Evolutionary conservation across 805 yeast species (phyloP).

Genomic region (Blastobotrys robertii): DNA sequence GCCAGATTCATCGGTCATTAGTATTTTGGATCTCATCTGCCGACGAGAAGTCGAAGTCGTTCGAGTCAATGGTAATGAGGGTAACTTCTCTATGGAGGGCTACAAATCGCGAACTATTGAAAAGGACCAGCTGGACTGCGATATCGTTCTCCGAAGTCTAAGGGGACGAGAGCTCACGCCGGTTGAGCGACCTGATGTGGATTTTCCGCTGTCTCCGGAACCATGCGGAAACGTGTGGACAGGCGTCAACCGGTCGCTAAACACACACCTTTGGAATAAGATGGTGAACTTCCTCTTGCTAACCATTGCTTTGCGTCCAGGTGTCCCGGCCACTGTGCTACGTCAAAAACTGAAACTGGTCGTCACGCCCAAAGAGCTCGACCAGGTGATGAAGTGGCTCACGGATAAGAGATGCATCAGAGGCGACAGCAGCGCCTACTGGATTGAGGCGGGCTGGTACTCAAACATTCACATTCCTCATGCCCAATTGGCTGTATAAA

Average conservation of each 20-base stretch:
- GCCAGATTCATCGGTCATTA: constrained; percentile 53
- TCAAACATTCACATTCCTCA: constrained; percentile 1
- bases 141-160: constrained; percentile 33
- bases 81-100: constrained; percentile 11
- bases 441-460: constrained; percentile 21
- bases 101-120: constrained; percentile 73
- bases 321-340: constrained; percentile 30
- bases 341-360: constrained; percentile 15
- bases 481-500: no score
- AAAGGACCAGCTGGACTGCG: constrained; percentile 56
- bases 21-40: constrained; percentile 47
- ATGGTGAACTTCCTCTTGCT: constrained; percentile 39
- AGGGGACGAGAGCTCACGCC: constrained; percentile 5
- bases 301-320: constrained; percentile 46
- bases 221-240: constrained; percentile 41
- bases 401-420: constrained; percentile 7
- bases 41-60: constrained; percentile 33
- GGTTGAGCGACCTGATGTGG: constrained; percentile 8
- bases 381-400: constrained; percentile 22
- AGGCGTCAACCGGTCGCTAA: constrained; percentile 52
- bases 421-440: constrained; percentile 16
- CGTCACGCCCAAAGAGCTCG: constrained; percentile 21
- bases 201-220: constrained; percentile 7
- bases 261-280: constrained; percentile 49
- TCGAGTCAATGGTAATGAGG: constrained; percentile 33